Evolutionary conservation across 2,329 filamentous ascomycete genomes (phyloP).

Genomic region (Aspergillus piperis): DNA sequence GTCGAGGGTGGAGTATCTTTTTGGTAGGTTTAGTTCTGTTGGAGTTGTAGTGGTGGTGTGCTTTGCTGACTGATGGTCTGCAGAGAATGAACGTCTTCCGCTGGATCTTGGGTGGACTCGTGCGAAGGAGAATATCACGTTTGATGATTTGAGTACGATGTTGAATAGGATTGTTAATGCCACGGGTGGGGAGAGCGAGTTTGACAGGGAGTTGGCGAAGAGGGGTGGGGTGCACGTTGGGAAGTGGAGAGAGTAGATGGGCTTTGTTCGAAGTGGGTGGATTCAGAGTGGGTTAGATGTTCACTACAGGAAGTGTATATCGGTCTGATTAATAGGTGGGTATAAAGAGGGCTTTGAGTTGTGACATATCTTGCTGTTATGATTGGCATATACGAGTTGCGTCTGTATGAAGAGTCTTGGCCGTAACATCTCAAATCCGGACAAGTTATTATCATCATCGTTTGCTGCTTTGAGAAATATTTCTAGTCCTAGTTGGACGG

Average conservation of each 20-base stretch:
- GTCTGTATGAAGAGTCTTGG: neutral
- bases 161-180: neutral
- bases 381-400: neutral
- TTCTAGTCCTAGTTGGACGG: too few species aligned
- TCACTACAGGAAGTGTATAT: too few species aligned
- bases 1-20: conserved; percentile 25
- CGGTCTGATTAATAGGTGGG: too few species aligned
- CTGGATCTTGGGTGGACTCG: neutral
- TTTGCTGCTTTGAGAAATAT: too few species aligned
- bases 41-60: too few species aligned
- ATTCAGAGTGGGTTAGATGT: too few species aligned
- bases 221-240: neutral
- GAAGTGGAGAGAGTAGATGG: neutral
- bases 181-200: neutral
- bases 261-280: too few species aligned
- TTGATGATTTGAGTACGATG: neutral
- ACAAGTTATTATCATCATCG: too few species aligned
- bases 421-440: too few species aligned
- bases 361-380: neutral
- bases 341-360: too few species aligned
- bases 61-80: neutral
- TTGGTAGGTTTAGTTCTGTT: conserved; percentile 12
- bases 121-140: neutral
- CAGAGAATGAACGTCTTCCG: conserved; percentile 2
- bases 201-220: neutral